A percentile compares a stretch with the other conserved stretches of the same genome.
These are phyloP conservation scores for Clavaria fumosa DNA, from an alignment of 768 basidiomycete genomes.

Conservation along the genomic window DNA sequence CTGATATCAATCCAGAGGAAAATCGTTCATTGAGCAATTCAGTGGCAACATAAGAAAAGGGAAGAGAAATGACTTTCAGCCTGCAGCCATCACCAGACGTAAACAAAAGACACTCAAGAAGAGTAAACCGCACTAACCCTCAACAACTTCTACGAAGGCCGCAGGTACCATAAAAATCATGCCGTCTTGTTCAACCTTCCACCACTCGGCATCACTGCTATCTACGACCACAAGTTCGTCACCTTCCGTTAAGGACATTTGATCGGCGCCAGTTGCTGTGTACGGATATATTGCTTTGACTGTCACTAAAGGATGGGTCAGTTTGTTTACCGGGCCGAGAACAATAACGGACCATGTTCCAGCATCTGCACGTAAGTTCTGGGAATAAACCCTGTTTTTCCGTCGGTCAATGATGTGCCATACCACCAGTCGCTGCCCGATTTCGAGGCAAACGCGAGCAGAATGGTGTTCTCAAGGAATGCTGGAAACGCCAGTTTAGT, in stretches of 20 bases:
- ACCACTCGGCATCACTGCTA: conserved; percentile 78
- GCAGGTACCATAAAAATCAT: conserved; percentile 85
- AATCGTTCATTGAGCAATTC: too few relatives aligned
- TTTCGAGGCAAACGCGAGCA: conserved; percentile 77
- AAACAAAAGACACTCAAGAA: conserved; percentile 46
- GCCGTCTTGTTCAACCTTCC: conserved; percentile 85
- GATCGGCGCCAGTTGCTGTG: conserved; percentile 51
- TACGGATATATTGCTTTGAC: conserved; percentile 79
- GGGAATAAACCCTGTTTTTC: conserved; percentile 79
- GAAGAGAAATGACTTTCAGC: conserved; percentile 62
- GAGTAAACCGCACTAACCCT: conserved; percentile 69
- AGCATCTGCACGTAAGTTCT: conserved; percentile 72
- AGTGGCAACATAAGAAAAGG: conserved; percentile 35
- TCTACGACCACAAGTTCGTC: conserved; percentile 72
- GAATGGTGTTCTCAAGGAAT: conserved; percentile 66
- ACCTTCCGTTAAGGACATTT: conserved; percentile 75
- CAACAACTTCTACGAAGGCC: conserved; percentile 68
- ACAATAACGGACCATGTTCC: conserved; percentile 37
- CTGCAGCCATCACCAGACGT: conserved; percentile 45
- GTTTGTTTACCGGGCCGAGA: conserved; percentile 6
- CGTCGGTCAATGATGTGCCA: conserved; percentile 48
- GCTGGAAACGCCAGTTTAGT: conserved; percentile 24
- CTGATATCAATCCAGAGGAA: too few relatives aligned
- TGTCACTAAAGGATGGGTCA: conserved; percentile 34
- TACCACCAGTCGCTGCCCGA: conserved; percentile 88